These are phyloP conservation scores for Vanrija sp. DNA, from an alignment of 1,284 basidiomycete species.

Conservation along the genomic window DNA sequence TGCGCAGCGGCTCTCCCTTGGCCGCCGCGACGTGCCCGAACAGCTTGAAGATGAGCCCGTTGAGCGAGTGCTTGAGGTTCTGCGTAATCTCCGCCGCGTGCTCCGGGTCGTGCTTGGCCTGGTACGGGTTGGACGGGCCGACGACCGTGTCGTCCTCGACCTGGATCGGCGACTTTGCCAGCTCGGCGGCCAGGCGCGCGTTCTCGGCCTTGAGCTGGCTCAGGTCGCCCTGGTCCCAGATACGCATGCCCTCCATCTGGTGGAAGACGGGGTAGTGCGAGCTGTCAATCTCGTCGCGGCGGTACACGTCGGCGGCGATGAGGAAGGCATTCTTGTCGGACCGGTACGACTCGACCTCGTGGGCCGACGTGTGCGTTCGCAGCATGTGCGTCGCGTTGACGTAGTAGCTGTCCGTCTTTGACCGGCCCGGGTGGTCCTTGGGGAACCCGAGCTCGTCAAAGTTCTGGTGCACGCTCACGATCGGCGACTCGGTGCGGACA, in stretches of 20 bases:
- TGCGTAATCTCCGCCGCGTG: constrained; percentile 68
- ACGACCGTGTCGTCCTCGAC: constrained; percentile 82
- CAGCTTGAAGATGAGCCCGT: constrained; percentile 76
- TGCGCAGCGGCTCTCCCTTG: constrained; percentile 62
- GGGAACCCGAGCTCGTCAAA: constrained; percentile 97
- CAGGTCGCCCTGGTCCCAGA: constrained; percentile 57
- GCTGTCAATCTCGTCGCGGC: constrained; percentile 95
- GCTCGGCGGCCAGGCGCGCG: constrained; percentile 57
- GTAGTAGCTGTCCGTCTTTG: constrained; percentile 91
- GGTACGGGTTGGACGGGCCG: constrained; percentile 72
- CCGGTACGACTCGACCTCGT: constrained; percentile 89
- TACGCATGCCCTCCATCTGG: constrained; percentile 92
- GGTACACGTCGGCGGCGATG: constrained; percentile 95
- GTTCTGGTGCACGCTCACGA: constrained; percentile 88
- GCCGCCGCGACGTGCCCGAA: constrained; percentile 62
- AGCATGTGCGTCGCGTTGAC: constrained; percentile 86
- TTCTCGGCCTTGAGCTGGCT: constrained; percentile 49
- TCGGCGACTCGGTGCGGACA: constrained; percentile 66
- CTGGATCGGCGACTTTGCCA: constrained; percentile 67
- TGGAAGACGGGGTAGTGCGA: constrained; percentile 98
- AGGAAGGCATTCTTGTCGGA: constrained; percentile 77
- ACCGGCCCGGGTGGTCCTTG: constrained; percentile 85
- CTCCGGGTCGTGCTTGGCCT: constrained; percentile 67
- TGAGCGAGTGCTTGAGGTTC: constrained; percentile 89
- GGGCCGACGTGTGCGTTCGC: constrained; percentile 94